Base-by-base conservation (phyloP, 768 basidiomycete species). In the Artomyces pyxidatus region DNA sequence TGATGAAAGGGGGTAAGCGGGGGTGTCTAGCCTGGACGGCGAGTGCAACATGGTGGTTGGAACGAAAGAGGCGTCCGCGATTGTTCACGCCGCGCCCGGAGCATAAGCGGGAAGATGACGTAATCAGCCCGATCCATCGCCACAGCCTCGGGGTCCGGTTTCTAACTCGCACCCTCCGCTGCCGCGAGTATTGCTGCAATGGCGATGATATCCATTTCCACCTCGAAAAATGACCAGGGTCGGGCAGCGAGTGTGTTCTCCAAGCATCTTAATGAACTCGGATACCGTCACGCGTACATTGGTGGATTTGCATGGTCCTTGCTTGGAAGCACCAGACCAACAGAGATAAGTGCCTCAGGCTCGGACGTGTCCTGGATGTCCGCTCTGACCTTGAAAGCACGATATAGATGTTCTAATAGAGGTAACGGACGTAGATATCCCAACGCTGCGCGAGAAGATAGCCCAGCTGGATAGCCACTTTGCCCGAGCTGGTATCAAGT, bases 371-470 rank as follows among this genome's bases (percentile, higher is more conserved):
- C n/a, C n/a, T n/a, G n/a, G n/a, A n/a, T n/a, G n/a, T n/a, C n/a
- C n/a, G 23, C 4, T 16, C 28, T 21, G 17, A 26, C 23, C 23
- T 28, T 16, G 19, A 22, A 22, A 28, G 32, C n/a, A 42, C 64
- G 64, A 65, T 55, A 64, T 65, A 51, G 64, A 65, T 45, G 55
- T 66, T 8, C 53, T 66, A 2, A 58, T 66, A 29, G 60, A 65
- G 43, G 53, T 52, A 4, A 49, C 53, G 14, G 41, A 37, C 29
- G 21, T 54, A 22, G 52, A 57, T 25, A 47, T 65, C n/a, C 16
- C 17, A 37, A 28, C 21, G 17, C 35, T 66, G 6, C 58, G 59
- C 22, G 41, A 57, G 45, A 49, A 57, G 37, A 37, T 66, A 11
- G 43, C 45, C 28, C 55, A 59, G 19, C n/a, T 56, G 16, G 53